phyloP scores from a whole-genome alignment of 176 grass and related monocot species.

The Cymbopogon citratus region DNA sequence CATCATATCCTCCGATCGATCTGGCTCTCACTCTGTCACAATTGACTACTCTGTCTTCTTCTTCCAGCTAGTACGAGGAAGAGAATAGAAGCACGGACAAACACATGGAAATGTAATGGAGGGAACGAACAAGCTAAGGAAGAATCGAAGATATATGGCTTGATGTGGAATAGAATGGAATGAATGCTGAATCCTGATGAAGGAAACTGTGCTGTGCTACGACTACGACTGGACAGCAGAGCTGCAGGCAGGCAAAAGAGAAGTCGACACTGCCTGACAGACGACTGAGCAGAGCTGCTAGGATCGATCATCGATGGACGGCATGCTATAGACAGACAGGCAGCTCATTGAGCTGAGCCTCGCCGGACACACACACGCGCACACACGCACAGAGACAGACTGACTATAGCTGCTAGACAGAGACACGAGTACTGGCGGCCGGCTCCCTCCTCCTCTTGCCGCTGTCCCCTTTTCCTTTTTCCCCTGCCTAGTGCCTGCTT shows the following conservation, averaged over 20 bases:
- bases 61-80: not conserved
- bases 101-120: not conserved
- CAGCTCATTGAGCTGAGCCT: not conserved
- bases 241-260: constrained; percentile 22
- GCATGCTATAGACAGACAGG: not conserved
- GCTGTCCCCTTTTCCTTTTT: constrained; percentile 29
- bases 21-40: too few relatives aligned
- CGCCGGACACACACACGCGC: not conserved
- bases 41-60: not conserved
- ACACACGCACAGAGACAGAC: not conserved
- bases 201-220: not conserved
- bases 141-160: not conserved
- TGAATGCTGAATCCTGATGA: not conserved
- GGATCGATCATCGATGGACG: not conserved
- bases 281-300: not conserved
- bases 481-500: not conserved
- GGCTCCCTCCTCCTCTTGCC: not conserved
- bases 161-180: too few relatives aligned
- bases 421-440: not conserved
- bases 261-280: not conserved
- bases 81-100: too few relatives aligned
- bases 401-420: not conserved
- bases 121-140: not conserved
- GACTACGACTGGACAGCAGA: not conserved
- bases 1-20: not conserved